These are phyloP conservation scores for bread wheat (Triticum aestivum) DNA, from an alignment of 176 grass and related monocot species.

Conservation along the genomic window DNA sequence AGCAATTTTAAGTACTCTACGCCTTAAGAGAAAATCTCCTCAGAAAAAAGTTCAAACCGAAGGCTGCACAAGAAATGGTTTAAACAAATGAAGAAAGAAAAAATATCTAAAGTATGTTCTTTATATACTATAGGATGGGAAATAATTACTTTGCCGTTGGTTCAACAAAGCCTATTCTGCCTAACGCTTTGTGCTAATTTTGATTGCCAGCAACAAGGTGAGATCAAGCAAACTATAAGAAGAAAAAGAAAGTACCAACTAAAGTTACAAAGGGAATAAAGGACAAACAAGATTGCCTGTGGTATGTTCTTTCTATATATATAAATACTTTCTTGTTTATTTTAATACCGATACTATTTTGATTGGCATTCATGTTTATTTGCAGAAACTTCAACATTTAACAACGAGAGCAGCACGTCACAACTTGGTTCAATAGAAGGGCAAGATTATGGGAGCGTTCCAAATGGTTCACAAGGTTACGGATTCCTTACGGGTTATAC, in stretches of 20 bases:
- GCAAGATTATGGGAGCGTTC: too few species aligned
- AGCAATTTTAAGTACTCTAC: neutral
- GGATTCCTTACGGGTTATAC: neutral
- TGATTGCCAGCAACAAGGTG: neutral
- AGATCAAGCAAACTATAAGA: neutral
- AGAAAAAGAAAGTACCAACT: neutral
- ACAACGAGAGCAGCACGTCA: too few species aligned
- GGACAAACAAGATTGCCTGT: too few species aligned
- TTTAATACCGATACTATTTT: too few species aligned
- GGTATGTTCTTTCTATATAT: too few species aligned
- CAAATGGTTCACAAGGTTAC: neutral
- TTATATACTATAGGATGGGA: neutral
- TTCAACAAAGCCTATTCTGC: neutral
- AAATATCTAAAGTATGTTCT: neutral
- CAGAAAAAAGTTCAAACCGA: neutral
- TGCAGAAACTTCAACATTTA: too few species aligned
- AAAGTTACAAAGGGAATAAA: neutral
- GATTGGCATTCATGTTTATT: too few species aligned
- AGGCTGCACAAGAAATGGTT: neutral
- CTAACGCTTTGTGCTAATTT: neutral
- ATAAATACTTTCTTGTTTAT: too few species aligned
- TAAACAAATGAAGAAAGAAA: neutral
- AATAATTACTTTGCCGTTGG: neutral
- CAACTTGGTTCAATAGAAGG: too few species aligned
- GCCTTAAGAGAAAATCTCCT: neutral